Base-by-base conservation (phyloP, 2,329 filamentous ascomycete species). In the Tolypocladium capitatum region DNA sequence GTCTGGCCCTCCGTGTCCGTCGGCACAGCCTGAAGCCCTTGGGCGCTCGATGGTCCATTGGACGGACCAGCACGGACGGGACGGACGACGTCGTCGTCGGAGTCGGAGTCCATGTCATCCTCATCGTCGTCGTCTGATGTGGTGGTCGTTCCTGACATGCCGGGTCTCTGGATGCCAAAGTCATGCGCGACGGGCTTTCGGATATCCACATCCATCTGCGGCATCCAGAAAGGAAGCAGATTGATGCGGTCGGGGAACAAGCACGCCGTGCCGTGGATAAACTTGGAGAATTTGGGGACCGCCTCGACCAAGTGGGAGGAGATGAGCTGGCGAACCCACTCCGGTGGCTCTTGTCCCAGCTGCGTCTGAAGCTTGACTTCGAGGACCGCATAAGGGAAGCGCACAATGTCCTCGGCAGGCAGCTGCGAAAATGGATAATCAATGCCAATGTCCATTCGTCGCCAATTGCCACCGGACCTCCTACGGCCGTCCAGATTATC, bases 261-360 rank as follows among this genome's bases (percentile, higher is more conserved):
- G 11, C 80, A 86, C 10, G 91, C 91, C 2, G 84, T 89, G 50
- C 92, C 92, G 65, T 98, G 92, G 49, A 98, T 97, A 65, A 97
- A 98, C 69, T 98, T 98, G 60, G 89, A 96, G 68, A 97, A 98
- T 63, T 98, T 98, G 52, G 92, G 92, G 2, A 98, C 90, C n/a
- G 92, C 90, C 68, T 98, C 92, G 2, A 98, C 92, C 16, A 98
- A 75, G 68, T 98, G 92, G 52, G 89, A 95, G 13, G 87, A 78
- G 41, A 89, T 94, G 46, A 98, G 76, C 61, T 97, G 88, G 21
- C 89, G 83, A 57, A 98, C 91, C 92, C 92, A 98, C 61, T 94
- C 86, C 0, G 92, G 92, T 14, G 92, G 88, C 61, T 96, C 89
- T 64, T 96, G 90, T 35, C 92, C 92, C 48, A 86, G 81, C 65